phyloP scores from a whole-genome alignment of 768 basidiomycete species.

The Lactarius deliciosus region DNA sequence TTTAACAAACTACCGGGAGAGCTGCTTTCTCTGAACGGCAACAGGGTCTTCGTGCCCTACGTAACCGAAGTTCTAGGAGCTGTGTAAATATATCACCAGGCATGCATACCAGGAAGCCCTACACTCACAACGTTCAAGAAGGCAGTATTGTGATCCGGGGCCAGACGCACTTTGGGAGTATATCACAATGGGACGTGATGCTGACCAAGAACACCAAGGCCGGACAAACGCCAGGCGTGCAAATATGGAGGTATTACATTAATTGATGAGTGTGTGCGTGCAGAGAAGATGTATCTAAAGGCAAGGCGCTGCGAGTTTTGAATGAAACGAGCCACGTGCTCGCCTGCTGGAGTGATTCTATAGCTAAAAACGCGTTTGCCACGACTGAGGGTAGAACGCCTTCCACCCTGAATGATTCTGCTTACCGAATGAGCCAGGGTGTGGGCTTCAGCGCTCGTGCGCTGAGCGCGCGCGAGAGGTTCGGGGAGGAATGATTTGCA shows the following conservation, averaged over 20 bases:
- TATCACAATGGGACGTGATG: not conserved
- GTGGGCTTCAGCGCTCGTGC: not conserved
- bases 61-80: not conserved
- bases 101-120: not conserved
- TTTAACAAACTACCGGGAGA: not conserved
- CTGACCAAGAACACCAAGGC: not conserved
- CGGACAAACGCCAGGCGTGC: not conserved
- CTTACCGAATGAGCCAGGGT: not conserved
- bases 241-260: not conserved
- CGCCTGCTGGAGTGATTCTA: not conserved
- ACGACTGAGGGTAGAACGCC: not conserved
- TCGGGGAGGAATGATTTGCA: not conserved
- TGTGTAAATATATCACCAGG: not conserved
- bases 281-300: not conserved
- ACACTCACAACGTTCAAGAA: not conserved
- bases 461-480: not conserved
- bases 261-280: not conserved
- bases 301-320: not conserved
- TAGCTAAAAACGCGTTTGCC: not conserved
- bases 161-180: not conserved
- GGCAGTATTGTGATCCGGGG: not conserved
- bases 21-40: not conserved
- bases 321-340: not conserved
- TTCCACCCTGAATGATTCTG: no score
- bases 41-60: not conserved